These are phyloP conservation scores for Aspergillus hortae DNA, from an alignment of 2,329 filamentous ascomycete genomes.

Conservation along the genomic window DNA sequence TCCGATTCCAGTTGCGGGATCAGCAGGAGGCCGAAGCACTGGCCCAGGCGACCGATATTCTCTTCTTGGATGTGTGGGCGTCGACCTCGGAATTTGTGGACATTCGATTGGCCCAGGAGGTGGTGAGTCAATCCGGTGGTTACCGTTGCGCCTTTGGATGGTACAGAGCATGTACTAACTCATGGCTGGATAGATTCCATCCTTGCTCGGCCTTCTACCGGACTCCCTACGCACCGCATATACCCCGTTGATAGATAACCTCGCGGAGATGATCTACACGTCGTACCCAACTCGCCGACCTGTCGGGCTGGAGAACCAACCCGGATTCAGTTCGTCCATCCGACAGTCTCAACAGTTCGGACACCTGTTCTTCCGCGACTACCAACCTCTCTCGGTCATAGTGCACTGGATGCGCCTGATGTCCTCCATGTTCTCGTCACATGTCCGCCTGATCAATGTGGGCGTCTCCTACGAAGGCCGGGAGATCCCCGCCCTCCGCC, in stretches of 20 bases:
- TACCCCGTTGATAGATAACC: conserved; percentile 71
- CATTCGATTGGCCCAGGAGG: conserved; percentile 71
- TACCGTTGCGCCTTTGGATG: neutral
- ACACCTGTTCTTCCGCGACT: conserved; percentile 87
- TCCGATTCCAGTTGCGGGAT: conserved; percentile 78
- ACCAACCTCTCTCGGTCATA: conserved; percentile 82
- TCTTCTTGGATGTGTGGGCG: conserved; percentile 90
- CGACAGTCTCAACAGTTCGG: conserved; percentile 30
- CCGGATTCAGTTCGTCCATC: conserved; percentile 28
- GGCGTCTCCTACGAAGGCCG: conserved; percentile 87
- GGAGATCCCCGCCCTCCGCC: conserved; percentile 75
- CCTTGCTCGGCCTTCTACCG: conserved; percentile 75
- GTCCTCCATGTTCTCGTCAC: conserved; percentile 81
- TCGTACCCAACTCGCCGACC: conserved; percentile 60
- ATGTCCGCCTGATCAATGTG: conserved; percentile 69
- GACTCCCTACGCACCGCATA: conserved; percentile 67
- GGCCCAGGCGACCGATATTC: conserved; percentile 66
- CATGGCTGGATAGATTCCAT: conserved; percentile 50
- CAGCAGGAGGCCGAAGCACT: conserved; percentile 66
- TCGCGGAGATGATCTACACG: conserved; percentile 72
- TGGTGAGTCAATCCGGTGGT: conserved; percentile 50
- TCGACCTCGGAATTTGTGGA: conserved; percentile 80
- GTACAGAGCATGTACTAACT: neutral
- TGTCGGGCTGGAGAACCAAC: conserved; percentile 23
- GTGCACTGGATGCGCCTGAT: conserved; percentile 89